Conservation (phyloP, 2,329 filamentous ascomycete genomes). For the Stachybotrys elegans region DNA sequence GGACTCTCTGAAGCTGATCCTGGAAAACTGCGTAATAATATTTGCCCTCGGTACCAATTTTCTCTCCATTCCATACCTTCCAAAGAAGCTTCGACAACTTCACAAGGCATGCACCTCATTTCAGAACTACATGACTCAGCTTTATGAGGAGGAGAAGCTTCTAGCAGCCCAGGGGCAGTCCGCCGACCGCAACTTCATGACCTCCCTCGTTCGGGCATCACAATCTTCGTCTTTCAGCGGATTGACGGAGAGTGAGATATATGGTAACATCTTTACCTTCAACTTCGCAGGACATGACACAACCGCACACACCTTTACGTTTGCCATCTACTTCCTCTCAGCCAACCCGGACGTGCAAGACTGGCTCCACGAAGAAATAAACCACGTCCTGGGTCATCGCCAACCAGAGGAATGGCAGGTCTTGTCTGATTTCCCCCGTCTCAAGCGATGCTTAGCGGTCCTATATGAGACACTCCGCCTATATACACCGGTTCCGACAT, state of each 20-base stretch:
- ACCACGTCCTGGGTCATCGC: neutral
- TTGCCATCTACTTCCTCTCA: conserved; percentile 37
- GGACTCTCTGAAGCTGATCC: conserved; percentile 9
- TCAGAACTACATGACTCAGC: conserved; percentile 10
- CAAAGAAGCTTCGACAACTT: conserved; percentile 12
- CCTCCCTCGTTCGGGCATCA: conserved; percentile 13
- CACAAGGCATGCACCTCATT: conserved; percentile 13
- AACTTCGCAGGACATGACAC: conserved; percentile 49
- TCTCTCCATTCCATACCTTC: conserved; percentile 10
- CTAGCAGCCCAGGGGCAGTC: conserved; percentile 9
- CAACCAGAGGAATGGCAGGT: conserved; percentile 26
- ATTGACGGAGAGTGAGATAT: conserved; percentile 37
- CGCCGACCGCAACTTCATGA: conserved; percentile 14
- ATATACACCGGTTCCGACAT: conserved; percentile 25
- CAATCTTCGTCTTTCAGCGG: conserved; percentile 11
- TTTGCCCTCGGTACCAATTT: conserved; percentile 14
- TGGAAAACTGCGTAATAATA: conserved; percentile 13
- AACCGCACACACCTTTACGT: conserved; percentile 39
- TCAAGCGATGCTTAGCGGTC: conserved; percentile 34
- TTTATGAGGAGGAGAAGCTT: conserved; percentile 11
- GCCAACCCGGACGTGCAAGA: conserved; percentile 37
- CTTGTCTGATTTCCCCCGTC: conserved; percentile 27
- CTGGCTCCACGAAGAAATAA: conserved; percentile 37
- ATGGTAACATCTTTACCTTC: conserved; percentile 43
- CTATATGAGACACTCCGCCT: conserved; percentile 38